Percentiles rank a stretch among this genome's conserved stretches.
phyloP scores from a whole-genome alignment of 495 filamentous ascomycete species.

The Gamarada debralockiae region DNA sequence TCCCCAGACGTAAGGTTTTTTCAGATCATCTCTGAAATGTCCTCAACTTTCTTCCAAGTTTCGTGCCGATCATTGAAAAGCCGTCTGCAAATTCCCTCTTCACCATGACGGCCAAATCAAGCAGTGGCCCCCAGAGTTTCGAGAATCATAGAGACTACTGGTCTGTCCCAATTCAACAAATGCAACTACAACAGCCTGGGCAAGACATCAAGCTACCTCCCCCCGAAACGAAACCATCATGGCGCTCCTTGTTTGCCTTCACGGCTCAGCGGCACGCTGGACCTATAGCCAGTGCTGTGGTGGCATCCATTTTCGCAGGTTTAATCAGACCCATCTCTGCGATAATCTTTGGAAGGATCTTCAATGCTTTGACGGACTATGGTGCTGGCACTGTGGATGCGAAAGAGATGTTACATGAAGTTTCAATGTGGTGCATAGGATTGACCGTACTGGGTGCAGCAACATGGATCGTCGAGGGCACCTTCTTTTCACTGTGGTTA shows the following conservation, averaged over 20 bases:
- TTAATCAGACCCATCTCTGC: constrained; percentile 60
- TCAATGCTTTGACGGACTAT: constrained; percentile 64
- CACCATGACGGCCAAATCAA: background rate
- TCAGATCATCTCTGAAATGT: background rate
- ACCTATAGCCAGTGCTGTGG: constrained; percentile 29
- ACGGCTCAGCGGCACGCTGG: constrained; percentile 57
- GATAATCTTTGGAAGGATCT: constrained; percentile 71
- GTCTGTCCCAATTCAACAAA: background rate
- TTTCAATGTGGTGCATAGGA: constrained; percentile 53
- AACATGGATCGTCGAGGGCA: constrained; percentile 61
- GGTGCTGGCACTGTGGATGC: constrained; percentile 50
- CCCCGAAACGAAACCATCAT: constrained; percentile 3
- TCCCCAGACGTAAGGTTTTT: too few species aligned
- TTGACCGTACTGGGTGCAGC: constrained; percentile 56
- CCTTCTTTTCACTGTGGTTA: constrained; percentile 66
- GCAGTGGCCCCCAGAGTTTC: background rate
- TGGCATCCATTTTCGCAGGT: constrained; percentile 32
- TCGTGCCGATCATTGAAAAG: too few species aligned
- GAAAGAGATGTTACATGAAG: constrained; percentile 46
- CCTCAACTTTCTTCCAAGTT: background rate
- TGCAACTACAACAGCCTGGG: background rate
- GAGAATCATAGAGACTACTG: background rate
- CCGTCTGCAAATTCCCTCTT: background rate
- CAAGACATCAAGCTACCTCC: background rate
- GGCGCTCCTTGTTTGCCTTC: constrained; percentile 62